These are phyloP conservation scores for Chlorella sp. DNA, from an alignment of 139 green algal genomes.

Conservation along the genomic window DNA sequence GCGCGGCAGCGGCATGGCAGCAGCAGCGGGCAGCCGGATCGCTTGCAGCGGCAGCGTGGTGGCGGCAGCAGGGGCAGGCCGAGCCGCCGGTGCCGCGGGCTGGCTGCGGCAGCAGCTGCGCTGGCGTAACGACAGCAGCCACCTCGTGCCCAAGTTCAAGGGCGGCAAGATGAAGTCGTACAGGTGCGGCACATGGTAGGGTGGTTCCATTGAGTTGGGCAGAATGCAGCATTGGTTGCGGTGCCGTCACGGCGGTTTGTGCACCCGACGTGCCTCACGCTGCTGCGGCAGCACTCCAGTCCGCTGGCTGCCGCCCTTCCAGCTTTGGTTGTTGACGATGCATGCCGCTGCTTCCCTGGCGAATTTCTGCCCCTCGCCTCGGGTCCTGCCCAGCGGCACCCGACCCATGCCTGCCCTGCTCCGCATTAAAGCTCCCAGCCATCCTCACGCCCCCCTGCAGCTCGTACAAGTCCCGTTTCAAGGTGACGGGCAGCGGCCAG, in stretches of 20 bases:
- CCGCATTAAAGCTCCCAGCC: too few relatives aligned
- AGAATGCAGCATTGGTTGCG: background rate
- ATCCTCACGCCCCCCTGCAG: constrained; percentile 8
- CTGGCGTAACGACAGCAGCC: background rate
- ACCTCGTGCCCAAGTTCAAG: constrained; percentile 33
- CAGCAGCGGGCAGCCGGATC: too few relatives aligned
- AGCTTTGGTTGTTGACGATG: too few relatives aligned
- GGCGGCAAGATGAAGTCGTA: constrained; percentile 57
- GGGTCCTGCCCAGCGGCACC: too few relatives aligned
- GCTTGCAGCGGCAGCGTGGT: background rate
- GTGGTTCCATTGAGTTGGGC: background rate
- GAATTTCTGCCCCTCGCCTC: too few relatives aligned
- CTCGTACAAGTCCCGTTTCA: constrained; percentile 56
- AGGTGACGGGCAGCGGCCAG: constrained; percentile 44
- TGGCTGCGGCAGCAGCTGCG: constrained; percentile 12
- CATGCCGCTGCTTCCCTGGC: too few relatives aligned
- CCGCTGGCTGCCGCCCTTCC: too few relatives aligned
- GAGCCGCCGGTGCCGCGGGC: background rate
- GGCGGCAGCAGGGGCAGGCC: background rate
- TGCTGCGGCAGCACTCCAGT: too few relatives aligned
- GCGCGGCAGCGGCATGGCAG: background rate
- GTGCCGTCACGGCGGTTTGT: too few relatives aligned
- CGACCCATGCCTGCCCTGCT: too few relatives aligned
- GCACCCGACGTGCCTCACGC: too few relatives aligned
- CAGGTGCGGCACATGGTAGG: constrained; percentile 6